These are phyloP conservation scores for Rhododendron henanense DNA, from an alignment of 148 eudicot genomes.

Conservation along the genomic window DNA sequence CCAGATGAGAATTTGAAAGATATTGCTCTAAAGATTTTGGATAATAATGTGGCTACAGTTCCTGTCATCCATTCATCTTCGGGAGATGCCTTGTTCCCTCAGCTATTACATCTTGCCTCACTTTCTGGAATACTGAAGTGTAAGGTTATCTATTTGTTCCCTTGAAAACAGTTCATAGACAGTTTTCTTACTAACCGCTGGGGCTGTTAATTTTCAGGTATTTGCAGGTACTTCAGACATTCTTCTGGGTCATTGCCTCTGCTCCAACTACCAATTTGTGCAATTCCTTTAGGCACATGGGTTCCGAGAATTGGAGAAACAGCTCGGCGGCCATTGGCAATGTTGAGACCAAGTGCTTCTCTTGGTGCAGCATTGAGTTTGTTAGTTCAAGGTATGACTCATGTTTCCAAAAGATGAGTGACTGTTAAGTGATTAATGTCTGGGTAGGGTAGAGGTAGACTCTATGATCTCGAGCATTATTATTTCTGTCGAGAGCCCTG, in stretches of 20 bases:
- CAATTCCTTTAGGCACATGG: conserved; percentile 64
- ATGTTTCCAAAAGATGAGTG: neutral
- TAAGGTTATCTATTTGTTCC: conserved; percentile 18
- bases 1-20: conserved; percentile 63
- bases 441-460: neutral
- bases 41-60: conserved; percentile 51
- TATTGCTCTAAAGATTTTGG: conserved; percentile 51
- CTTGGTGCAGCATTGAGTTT: conserved; percentile 55
- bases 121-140: conserved; percentile 58
- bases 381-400: conserved; percentile 56
- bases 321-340: conserved; percentile 43
- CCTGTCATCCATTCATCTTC: conserved; percentile 49
- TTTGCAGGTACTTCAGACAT: conserved; percentile 55
- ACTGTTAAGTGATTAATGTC: neutral
- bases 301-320: conserved; percentile 59
- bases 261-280: conserved; percentile 54
- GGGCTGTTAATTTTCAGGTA: conserved; percentile 42
- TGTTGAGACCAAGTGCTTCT: conserved; percentile 55
- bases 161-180: neutral
- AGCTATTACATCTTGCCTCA: conserved; percentile 62
- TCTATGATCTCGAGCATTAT: neutral
- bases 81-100: conserved; percentile 46
- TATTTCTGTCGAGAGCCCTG: conserved; percentile 1
- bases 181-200: conserved; percentile 10
- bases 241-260: conserved; percentile 48